phyloP scores from a whole-genome alignment of 345 rosid species.

The Theobroma cacao region DNA sequence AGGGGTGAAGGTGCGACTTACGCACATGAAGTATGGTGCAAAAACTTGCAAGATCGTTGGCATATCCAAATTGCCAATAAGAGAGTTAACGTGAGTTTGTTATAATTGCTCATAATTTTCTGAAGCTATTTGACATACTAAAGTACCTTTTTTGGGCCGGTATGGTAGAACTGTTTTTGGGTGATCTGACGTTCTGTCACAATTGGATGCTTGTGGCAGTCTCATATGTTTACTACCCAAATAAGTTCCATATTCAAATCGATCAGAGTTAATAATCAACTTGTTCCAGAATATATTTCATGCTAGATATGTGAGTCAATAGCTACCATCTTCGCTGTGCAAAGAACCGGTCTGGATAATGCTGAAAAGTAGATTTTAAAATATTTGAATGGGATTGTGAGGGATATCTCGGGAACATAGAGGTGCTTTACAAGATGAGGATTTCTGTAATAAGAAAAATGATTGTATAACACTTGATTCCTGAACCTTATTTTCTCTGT shows the following conservation, averaged over 20 bases:
- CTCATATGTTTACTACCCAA: not conserved
- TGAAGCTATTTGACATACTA: not conserved
- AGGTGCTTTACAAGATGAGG: no score
- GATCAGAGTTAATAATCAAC: not conserved
- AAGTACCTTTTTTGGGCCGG: not conserved
- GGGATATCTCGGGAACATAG: no score
- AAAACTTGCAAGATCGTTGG: conserved; percentile 47
- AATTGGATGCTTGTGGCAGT: not conserved
- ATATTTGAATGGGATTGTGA: not conserved
- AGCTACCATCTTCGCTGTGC: not conserved
- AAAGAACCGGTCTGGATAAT: not conserved
- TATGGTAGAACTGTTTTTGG: not conserved
- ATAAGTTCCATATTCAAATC: not conserved
- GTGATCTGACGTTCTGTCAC: not conserved
- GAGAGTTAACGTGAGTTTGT: conserved; percentile 42
- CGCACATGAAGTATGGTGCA: conserved; percentile 14
- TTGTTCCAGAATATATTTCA: not conserved
- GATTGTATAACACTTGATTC: not conserved
- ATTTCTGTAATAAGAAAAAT: not conserved
- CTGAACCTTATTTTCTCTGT: not conserved
- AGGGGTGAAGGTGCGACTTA: conserved; percentile 44
- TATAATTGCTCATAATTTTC: not conserved
- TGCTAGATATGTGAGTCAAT: not conserved
- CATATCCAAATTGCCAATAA: conserved; percentile 45
- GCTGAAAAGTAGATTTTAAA: not conserved